Conservation (phyloP, 257 asterid genomes). For the Scutellaria galericulata region DNA sequence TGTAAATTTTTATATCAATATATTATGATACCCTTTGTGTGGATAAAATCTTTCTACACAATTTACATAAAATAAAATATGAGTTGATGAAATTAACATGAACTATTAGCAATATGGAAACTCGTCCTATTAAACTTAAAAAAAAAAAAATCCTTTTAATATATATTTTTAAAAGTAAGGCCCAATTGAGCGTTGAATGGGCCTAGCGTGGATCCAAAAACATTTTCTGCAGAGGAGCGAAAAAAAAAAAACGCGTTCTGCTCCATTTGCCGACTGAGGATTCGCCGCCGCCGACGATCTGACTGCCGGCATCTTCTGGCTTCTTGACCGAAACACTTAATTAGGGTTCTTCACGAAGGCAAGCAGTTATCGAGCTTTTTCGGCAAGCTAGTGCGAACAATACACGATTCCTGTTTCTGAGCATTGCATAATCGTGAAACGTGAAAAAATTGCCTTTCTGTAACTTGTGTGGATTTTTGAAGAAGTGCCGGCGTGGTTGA, state of each 20-base stretch:
- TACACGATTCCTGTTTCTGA: background rate
- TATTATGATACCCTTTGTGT: too few relatives aligned
- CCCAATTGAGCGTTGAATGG: background rate
- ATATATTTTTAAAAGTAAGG: background rate
- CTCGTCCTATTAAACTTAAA: too few relatives aligned
- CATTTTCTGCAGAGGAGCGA: background rate
- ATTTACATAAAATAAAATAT: too few relatives aligned
- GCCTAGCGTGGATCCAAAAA: background rate
- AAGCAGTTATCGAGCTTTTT: background rate
- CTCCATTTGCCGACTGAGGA: background rate
- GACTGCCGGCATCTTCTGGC: background rate
- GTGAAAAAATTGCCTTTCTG: background rate
- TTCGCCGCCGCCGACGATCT: constrained; percentile 9
- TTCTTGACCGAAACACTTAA: background rate
- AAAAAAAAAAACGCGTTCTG: background rate
- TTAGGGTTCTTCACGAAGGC: background rate
- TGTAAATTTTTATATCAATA: too few relatives aligned
- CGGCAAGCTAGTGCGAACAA: constrained; percentile 15
- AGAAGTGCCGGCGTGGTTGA: constrained; percentile 7
- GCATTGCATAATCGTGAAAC: background rate
- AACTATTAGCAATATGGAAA: too few relatives aligned
- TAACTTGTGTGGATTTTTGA: background rate
- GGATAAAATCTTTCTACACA: too few relatives aligned
- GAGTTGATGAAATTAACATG: too few relatives aligned
- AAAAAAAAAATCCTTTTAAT: too few relatives aligned